phyloP scores from a whole-genome alignment of 2,329 filamentous ascomycete species.

The Claviceps arundinis region DNA sequence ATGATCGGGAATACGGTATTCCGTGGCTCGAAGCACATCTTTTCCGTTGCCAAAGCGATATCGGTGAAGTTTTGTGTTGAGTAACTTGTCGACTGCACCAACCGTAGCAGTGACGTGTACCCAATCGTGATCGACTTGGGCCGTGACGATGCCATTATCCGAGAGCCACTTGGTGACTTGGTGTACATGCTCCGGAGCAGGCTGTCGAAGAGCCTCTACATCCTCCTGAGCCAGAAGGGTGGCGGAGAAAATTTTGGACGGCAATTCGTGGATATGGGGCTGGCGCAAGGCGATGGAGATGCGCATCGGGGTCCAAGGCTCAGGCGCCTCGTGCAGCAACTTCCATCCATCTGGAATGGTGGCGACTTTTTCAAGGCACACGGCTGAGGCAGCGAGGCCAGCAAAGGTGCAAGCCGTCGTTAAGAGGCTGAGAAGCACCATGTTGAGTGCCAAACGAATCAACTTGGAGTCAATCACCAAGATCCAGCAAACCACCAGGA shows the following conservation, averaged over 20 bases:
- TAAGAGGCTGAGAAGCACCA: conserved; percentile 8
- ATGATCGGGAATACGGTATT: conserved; percentile 29
- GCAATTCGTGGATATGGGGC: conserved; percentile 15
- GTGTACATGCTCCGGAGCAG: conserved; percentile 19
- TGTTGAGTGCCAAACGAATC: background rate
- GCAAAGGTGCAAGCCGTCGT: conserved; percentile 11
- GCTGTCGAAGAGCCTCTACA: conserved; percentile 21
- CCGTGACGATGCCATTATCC: conserved; percentile 21
- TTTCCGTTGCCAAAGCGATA: conserved; percentile 26
- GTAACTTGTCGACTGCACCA: conserved; percentile 23
- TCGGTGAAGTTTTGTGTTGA: conserved; percentile 26
- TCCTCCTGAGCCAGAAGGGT: conserved; percentile 24
- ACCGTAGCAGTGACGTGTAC: conserved; percentile 30
- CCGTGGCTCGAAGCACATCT: conserved; percentile 28
- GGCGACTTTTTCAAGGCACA: conserved; percentile 15
- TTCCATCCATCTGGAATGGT: conserved; percentile 19
- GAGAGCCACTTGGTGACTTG: conserved; percentile 29
- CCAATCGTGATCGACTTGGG: conserved; percentile 24
- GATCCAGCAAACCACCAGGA: too few relatives aligned
- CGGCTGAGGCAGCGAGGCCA: conserved; percentile 11
- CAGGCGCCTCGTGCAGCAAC: conserved; percentile 10
- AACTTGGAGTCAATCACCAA: too few relatives aligned
- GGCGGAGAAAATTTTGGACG: conserved; percentile 12
- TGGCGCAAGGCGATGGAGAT: conserved; percentile 21
- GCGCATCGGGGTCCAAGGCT: conserved; percentile 13